Evolutionary conservation across 2,329 filamentous ascomycete genomes (phyloP).

Genomic region (Penicillium sp.): DNA sequence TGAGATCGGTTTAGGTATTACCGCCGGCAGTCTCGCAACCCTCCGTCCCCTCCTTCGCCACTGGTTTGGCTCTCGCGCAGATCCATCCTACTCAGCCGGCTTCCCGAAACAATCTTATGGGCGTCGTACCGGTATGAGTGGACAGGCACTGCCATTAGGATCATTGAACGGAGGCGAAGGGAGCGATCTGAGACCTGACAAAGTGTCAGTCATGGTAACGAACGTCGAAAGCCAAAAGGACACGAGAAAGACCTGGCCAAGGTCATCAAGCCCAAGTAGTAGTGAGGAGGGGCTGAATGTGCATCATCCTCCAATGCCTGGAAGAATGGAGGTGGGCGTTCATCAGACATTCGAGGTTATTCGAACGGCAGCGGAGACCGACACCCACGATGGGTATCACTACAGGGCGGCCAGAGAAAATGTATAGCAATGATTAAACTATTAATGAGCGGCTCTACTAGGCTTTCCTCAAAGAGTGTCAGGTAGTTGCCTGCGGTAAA

Average conservation of each 20-base stretch:
- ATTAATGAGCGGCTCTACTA: not conserved
- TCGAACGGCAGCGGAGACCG: constrained; percentile 18
- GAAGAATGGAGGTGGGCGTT: constrained; percentile 31
- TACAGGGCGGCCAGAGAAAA: not conserved
- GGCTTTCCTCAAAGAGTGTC: not conserved
- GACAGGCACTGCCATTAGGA: constrained; percentile 26
- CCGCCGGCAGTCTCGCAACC: constrained; percentile 53
- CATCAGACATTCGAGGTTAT: constrained; percentile 37
- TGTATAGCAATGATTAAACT: not conserved
- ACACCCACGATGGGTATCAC: not conserved
- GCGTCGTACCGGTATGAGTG: constrained; percentile 19
- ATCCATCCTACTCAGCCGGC: constrained; percentile 23
- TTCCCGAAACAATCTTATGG: constrained; percentile 24
- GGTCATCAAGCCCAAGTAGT: constrained; percentile 24
- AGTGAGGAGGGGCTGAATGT: constrained; percentile 35
- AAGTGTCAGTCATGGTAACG: constrained; percentile 34
- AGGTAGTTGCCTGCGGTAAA: not conserved
- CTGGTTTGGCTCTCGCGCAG: constrained; percentile 25
- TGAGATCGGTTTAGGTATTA: constrained; percentile 44
- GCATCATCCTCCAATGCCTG: constrained; percentile 15
- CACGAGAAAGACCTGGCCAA: constrained; percentile 19
- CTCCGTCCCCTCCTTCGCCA: constrained; percentile 52
- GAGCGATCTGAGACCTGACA: constrained; percentile 32
- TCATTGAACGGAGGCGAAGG: constrained; percentile 25
- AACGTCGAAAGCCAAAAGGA: constrained; percentile 31